Conservation (phyloP, 2,329 filamentous ascomycete genomes). For the Paraphaeosphaeria minitans region DNA sequence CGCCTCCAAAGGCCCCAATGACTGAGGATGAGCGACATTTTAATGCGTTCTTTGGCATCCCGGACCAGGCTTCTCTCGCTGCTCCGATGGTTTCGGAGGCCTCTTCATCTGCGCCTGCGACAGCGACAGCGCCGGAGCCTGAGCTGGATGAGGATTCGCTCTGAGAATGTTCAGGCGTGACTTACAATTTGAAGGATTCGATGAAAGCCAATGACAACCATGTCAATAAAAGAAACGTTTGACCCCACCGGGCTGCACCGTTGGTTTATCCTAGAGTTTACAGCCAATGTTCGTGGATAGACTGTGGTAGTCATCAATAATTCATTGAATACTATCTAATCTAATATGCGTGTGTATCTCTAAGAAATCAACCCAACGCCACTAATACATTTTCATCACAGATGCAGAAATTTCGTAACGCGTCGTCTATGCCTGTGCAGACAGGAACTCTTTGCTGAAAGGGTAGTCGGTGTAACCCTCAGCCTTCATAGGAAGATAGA, state of each 20-base stretch:
- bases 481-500: slow-evolving; percentile 48
- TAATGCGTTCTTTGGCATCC: background rate
- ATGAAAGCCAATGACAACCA: too few relatives aligned
- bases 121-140: background rate
- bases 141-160: background rate
- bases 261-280: too few relatives aligned
- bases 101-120: background rate
- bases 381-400: background rate
- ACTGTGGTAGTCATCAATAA: background rate
- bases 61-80: background rate
- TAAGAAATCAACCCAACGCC: background rate
- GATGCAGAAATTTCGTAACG: background rate
- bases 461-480: slow-evolving; percentile 52
- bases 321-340: background rate
- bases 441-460: slow-evolving; percentile 31
- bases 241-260: too few relatives aligned
- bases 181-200: too few relatives aligned
- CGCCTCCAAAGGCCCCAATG: background rate
- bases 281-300: background rate
- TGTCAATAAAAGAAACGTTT: too few relatives aligned
- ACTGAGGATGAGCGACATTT: background rate
- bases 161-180: background rate
- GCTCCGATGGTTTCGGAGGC: background rate
- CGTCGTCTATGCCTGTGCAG: slow-evolving; percentile 4
- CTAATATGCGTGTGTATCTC: background rate